Evolutionary conservation across 805 yeast species (phyloP).

Genomic region (Scheffersomyces spartinae): DNA sequence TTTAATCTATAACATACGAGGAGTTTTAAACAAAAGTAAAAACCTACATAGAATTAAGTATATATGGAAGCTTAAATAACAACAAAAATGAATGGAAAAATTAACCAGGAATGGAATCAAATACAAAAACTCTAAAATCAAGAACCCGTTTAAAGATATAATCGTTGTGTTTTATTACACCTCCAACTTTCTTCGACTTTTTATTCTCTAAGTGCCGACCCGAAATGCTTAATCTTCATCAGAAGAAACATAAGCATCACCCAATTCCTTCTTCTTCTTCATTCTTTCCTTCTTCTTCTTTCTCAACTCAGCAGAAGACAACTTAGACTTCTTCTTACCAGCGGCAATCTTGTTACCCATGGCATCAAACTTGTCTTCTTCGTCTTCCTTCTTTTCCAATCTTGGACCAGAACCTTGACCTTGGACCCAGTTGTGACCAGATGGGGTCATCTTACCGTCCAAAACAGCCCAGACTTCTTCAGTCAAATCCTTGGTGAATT

Average conservation of each 20-base stretch:
- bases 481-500: conserved; percentile 93
- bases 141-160: too few species aligned
- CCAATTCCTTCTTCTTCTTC: conserved; percentile 99
- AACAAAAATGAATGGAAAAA: conserved; percentile 2
- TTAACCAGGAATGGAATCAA: conserved; percentile 2
- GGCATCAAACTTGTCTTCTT: conserved; percentile 98
- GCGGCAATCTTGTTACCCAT: conserved; percentile 99
- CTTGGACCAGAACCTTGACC: conserved; percentile 99
- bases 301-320: conserved; percentile 98
- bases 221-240: conserved; percentile 58
- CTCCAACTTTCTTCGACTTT: conserved; percentile 1
- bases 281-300: conserved; percentile 99
- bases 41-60: conserved; percentile 1
- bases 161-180: conserved; percentile 1
- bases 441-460: conserved; percentile 85
- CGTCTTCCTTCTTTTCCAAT: conserved; percentile 91
- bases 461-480: conserved; percentile 98
- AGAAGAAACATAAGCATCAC: conserved; percentile 93
- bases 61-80: conserved; percentile 8
- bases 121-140: conserved; percentile 2
- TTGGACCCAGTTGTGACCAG: conserved; percentile 99
- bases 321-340: conserved; percentile 93
- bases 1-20: too few species aligned
- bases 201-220: conserved; percentile 1
- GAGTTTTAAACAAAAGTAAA: too few species aligned